Percentiles rank a stretch among this genome's conserved stretches.
Conservation (phyloP, 225 moss, liverwort and hornwort species). For the Thuidium tamariscinum region DNA sequence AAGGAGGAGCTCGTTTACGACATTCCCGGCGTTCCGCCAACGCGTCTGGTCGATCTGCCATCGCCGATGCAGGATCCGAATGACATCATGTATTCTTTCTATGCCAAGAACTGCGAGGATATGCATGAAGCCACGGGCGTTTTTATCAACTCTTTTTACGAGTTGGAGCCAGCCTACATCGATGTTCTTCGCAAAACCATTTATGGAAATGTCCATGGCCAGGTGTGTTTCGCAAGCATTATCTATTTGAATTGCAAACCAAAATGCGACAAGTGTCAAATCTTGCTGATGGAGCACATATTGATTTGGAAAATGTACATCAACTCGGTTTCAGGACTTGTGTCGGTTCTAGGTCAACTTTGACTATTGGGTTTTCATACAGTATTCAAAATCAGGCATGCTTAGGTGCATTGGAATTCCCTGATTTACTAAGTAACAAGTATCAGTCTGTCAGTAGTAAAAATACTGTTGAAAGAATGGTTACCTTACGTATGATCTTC, state of each 20-base stretch:
- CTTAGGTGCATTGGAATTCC: background rate
- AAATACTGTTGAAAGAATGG: background rate
- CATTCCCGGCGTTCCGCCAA: slow-evolving; percentile 44
- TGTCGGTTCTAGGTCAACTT: background rate
- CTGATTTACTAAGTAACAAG: background rate
- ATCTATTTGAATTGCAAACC: background rate
- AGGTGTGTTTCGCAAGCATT: background rate
- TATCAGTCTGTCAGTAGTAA: background rate
- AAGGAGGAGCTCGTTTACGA: slow-evolving; percentile 16
- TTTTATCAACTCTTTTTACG: slow-evolving; percentile 32
- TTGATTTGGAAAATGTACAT: too few species aligned
- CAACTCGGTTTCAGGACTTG: background rate
- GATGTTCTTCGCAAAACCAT: slow-evolving; percentile 17
- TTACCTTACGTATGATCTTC: background rate
- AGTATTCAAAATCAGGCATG: background rate
- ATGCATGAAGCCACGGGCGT: slow-evolving; percentile 36
- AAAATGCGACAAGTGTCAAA: background rate
- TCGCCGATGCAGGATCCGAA: slow-evolving; percentile 21
- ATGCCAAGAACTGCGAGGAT: background rate
- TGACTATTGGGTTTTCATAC: background rate
- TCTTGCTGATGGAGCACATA: background rate
- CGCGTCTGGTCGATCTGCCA: slow-evolving; percentile 31
- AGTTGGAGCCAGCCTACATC: slow-evolving; percentile 11
- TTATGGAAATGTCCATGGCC: slow-evolving; percentile 7
- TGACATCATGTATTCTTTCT: background rate